phyloP scores from a whole-genome alignment of 1,139 yeast species.

The Eremothecium gossypii region DNA sequence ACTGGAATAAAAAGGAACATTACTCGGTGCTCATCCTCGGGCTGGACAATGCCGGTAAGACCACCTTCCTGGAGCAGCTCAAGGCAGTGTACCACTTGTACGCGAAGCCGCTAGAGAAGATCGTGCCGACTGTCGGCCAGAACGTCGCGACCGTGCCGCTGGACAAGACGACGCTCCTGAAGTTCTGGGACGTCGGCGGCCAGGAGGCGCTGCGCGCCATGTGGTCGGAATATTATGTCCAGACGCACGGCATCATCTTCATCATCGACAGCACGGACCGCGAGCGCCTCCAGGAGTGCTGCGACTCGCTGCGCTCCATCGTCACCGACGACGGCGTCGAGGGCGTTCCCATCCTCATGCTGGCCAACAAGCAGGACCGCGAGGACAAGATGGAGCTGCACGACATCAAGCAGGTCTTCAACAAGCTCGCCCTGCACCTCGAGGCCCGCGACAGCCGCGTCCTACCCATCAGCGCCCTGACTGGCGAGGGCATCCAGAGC shows the following conservation, averaged over 20 bases:
- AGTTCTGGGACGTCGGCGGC: constrained; percentile 96
- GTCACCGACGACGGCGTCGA: constrained; percentile 49
- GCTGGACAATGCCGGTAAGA: constrained; percentile 92
- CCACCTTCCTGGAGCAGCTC: constrained; percentile 62
- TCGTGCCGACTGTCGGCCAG: constrained; percentile 70
- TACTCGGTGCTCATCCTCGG: constrained; percentile 77
- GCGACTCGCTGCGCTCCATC: constrained; percentile 34
- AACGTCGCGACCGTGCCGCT: constrained; percentile 48
- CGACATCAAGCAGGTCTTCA: constrained; percentile 71
- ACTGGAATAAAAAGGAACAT: constrained; percentile 51
- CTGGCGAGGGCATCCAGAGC: constrained; percentile 77
- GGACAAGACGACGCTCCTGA: constrained; percentile 45
- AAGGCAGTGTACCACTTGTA: constrained; percentile 41
- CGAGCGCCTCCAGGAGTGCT: constrained; percentile 74
- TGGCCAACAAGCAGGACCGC: constrained; percentile 91
- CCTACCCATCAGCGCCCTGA: constrained; percentile 79
- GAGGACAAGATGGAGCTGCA: constrained; percentile 73
- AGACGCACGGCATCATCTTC: constrained; percentile 86
- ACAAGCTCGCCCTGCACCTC: constrained; percentile 68
- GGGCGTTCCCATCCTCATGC: constrained; percentile 84
- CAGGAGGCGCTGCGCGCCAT: constrained; percentile 70
- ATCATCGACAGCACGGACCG: constrained; percentile 87
- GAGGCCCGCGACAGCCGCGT: constrained; percentile 89
- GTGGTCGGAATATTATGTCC: constrained; percentile 81
- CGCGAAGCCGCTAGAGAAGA: constrained; percentile 33